Base-by-base conservation (phyloP, 1,284 basidiomycete genomes). In the Xerocomus amazonicus region DNA sequence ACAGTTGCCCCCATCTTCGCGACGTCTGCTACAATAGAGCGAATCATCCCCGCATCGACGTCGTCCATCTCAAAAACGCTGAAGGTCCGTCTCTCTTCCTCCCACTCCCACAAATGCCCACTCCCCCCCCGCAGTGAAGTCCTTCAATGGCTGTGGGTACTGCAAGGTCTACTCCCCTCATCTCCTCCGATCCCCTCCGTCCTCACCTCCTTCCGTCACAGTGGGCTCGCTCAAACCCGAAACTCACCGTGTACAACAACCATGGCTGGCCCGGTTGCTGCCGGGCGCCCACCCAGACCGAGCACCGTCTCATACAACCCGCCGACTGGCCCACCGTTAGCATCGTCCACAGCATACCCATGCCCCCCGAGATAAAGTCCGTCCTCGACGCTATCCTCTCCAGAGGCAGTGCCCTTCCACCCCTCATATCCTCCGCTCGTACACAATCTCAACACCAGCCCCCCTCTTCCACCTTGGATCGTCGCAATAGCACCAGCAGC, bases 201-300 rank as follows among this genome's bases (percentile, higher is more conserved):
- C 65, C 58, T 66, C 57, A 59, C 60, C 41, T 48, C 59, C 44
- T 60, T 54, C 48, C 50, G 51, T 43, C 48, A 42, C 65, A 89
- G 87, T 88, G 84, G 84, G 84, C 85, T 53, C 74, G 75, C 54
- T 75, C 72, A 16, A 79, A 75, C 59, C 78, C 76, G 43, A 81
- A 79, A 57, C 69, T 70, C 42, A 69, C 77, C 37, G 78, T 80
- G 13, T 78, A 77, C 61, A 72, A 76, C 60, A 90, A 90, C 61
- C 77, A 77, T 36, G 87, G 87, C 33, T 91, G 87, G 87, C 87
- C 88, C 45, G 87, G 88, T 29, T 90, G 87, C 72, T 90, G 87
- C 73, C 80, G 87, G 17, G 73, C 87, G 1, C 88, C 88, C 1
- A 70, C 69, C 19, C 56, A 71, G 9, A 70, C 62, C 47, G 88